A percentile compares a stretch with the other conserved stretches of the same genome.
Evolutionary conservation across 2,329 filamentous ascomycete species (phyloP).

Genomic region (Emergomyces africanus): DNA sequence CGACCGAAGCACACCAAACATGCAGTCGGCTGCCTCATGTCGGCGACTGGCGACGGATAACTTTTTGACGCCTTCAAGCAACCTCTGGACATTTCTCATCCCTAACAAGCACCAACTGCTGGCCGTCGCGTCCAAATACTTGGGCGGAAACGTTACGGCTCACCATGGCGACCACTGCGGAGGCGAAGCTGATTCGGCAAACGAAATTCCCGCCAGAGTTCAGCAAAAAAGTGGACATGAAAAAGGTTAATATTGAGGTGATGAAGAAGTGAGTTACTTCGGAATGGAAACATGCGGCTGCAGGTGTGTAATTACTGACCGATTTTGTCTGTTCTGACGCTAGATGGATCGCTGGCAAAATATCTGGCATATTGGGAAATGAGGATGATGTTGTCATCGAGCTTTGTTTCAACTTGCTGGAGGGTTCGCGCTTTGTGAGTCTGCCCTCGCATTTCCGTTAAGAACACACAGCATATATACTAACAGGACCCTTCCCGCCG

Average conservation of each 20-base stretch:
- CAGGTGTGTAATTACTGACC: background rate
- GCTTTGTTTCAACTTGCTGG: conserved; percentile 56
- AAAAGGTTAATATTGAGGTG: conserved; percentile 91
- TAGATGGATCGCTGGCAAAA: conserved; percentile 87
- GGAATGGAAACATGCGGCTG: background rate
- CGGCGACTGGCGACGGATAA: background rate
- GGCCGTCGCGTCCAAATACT: background rate
- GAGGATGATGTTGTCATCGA: conserved; percentile 96
- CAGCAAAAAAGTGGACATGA: conserved; percentile 90
- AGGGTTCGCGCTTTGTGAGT: conserved; percentile 64
- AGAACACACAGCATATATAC: conserved; percentile 9
- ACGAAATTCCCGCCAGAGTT: conserved; percentile 94
- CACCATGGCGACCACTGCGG: conserved; percentile 68
- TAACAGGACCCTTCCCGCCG: conserved; percentile 11
- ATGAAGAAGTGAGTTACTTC: conserved; percentile 71
- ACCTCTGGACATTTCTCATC: background rate
- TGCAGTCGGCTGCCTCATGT: background rate
- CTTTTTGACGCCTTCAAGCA: background rate
- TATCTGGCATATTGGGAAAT: conserved; percentile 74
- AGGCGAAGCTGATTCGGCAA: conserved; percentile 76
- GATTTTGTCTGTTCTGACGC: background rate
- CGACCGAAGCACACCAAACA: background rate
- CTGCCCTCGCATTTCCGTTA: background rate
- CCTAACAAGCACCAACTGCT: background rate
- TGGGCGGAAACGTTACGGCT: background rate